Percentiles rank a stretch among this genome's conserved stretches.
Conservation (phyloP, 768 basidiomycete genomes). For the Russula dissimulans region DNA sequence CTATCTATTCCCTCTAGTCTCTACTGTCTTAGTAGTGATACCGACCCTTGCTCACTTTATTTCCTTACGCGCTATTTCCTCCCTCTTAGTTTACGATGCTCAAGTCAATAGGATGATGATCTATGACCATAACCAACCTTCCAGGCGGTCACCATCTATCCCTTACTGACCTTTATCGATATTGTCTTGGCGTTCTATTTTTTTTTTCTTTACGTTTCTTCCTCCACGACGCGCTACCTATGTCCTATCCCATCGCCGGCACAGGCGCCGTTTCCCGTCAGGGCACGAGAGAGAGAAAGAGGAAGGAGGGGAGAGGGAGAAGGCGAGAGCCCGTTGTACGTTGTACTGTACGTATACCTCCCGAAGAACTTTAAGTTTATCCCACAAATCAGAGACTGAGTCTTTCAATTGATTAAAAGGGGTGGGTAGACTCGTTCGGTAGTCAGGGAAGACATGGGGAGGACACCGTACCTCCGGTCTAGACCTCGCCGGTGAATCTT, state of each 20-base stretch:
- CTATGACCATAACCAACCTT: neutral
- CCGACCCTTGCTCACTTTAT: conserved; percentile 4
- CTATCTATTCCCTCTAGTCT: conserved; percentile 8
- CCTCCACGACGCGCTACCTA: conserved; percentile 10
- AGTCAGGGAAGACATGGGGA: too few species aligned
- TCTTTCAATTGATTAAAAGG: too few species aligned
- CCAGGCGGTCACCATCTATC: neutral
- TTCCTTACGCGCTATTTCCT: neutral
- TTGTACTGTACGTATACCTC: conserved; percentile 13
- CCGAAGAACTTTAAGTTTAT: conserved; percentile 1
- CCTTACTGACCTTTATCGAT: conserved; percentile 1
- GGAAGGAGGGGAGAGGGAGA: conserved; percentile 3
- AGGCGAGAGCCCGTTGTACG: neutral
- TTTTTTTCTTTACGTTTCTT: neutral
- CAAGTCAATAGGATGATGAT: conserved; percentile 4
- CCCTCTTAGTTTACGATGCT: neutral
- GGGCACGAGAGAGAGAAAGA: neutral
- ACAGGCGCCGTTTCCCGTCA: conserved; percentile 2
- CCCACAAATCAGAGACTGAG: neutral
- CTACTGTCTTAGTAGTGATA: conserved; percentile 14
- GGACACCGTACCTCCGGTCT: too few species aligned
- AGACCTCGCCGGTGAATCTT: too few species aligned
- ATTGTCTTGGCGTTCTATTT: neutral
- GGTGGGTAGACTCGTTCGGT: too few species aligned
- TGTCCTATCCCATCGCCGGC: neutral